Evolutionary conservation across 345 rosid genomes (phyloP), one percentile per base, ranked within the genome.

Genomic region (Kernera saxatilis): DNA sequence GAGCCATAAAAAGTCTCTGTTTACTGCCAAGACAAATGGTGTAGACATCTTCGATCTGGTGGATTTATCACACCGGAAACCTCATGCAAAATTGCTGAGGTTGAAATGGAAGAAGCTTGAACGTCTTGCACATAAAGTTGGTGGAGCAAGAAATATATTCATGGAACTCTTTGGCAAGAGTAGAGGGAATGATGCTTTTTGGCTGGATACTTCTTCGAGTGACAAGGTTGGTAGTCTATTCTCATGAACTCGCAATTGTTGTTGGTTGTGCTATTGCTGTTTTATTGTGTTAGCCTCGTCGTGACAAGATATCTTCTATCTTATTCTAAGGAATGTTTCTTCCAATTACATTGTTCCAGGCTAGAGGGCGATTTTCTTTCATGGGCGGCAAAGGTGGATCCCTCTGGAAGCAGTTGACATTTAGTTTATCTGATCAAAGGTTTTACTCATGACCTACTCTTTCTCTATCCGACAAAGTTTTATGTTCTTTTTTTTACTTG

Each of bases 381-480:
- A 88, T 94, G 95, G 99, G 99, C 35, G 90, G 91, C 52, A 89
- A 83, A 85, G 96, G 97, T 18, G 99, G 96, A 83, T 77, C 91
- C 52, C 96, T 94, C 65, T 94, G 96, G 99, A 89, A 84, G 86
- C 92, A 86, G 74, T 63, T 91, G 86, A 87, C 93, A 41, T 94
- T 83, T 84, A 84, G 85, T 79, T 81, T 94, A 78, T 79, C 87
- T 26, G 84, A 85, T 58, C 78, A 81, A 73, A 87, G 97, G 98
- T 89, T 70, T 78, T 81, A 75, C 50, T 64, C 73, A 77, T 53
- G 43, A 32, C 61, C 60, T 50, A 63, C 49, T 71, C 68, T 77
- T 63, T 70, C 80, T 77, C 76, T 77, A 54, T 65, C 75, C 64
- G 37, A 21, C 50, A 52, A 59, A 49, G 72, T 70, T 66, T 76